These are phyloP conservation scores for Alternaria alternata DNA, from an alignment of 2,329 filamentous ascomycete species.

Conservation along the genomic window DNA sequence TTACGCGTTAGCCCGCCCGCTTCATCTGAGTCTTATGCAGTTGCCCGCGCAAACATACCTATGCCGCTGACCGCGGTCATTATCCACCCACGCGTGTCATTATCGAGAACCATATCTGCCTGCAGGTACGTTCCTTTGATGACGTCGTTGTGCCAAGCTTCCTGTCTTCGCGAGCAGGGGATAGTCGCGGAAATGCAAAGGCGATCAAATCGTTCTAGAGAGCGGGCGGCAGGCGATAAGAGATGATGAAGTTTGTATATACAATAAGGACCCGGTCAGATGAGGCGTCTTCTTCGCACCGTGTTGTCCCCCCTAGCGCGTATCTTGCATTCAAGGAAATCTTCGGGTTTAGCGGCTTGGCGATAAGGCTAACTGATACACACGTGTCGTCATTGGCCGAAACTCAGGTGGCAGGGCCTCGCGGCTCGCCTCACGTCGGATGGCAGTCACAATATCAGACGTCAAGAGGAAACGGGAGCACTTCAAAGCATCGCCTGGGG, in stretches of 20 bases:
- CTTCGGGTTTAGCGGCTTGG: slow-evolving; percentile 17
- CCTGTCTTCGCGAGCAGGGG: not conserved
- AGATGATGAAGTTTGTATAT: slow-evolving; percentile 5
- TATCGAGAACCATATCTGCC: slow-evolving; percentile 43
- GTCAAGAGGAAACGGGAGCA: not conserved
- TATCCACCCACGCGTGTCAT: slow-evolving; percentile 90
- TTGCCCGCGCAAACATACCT: slow-evolving; percentile 55
- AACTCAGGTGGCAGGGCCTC: not conserved
- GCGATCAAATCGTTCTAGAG: not conserved
- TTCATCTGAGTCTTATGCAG: not conserved
- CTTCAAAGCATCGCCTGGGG: not conserved
- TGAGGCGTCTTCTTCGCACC: slow-evolving; percentile 21
- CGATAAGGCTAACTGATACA: slow-evolving; percentile 10
- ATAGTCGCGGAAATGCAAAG: slow-evolving; percentile 5
- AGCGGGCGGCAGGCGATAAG: slow-evolving; percentile 7
- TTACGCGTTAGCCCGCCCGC: slow-evolving; percentile 22
- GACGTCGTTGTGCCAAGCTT: slow-evolving; percentile 29
- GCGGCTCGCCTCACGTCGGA: not conserved
- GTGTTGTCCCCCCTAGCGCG: slow-evolving; percentile 23
- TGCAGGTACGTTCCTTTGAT: slow-evolving; percentile 24
- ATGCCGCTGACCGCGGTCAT: slow-evolving; percentile 85
- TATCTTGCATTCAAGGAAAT: slow-evolving; percentile 3
- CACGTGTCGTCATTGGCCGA: slow-evolving; percentile 12
- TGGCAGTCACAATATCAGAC: not conserved
- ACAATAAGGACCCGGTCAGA: slow-evolving; percentile 16